Evolutionary conservation across 345 rosid species (phyloP).

Genomic region (Reutealis trisperma): DNA sequence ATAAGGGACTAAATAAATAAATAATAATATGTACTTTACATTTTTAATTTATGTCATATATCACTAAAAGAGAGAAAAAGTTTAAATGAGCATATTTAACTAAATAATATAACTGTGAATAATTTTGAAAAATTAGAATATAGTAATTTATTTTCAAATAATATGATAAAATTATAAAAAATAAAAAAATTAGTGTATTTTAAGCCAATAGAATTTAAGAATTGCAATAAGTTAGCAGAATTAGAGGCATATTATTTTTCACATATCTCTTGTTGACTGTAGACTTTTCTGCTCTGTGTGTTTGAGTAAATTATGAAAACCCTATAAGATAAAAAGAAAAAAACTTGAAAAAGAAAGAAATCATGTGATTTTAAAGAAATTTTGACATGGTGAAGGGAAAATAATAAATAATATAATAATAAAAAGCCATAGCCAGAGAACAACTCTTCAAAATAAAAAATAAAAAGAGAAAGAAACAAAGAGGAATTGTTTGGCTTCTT

Average conservation of each 20-base stretch:
- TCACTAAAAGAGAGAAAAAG: too few relatives aligned
- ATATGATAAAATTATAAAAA: too few relatives aligned
- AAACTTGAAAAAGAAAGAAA: background rate
- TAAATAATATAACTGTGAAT: too few relatives aligned
- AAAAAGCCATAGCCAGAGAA: background rate
- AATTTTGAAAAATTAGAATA: too few relatives aligned
- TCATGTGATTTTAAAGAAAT: constrained; percentile 1
- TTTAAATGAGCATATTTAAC: too few relatives aligned
- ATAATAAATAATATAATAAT: background rate
- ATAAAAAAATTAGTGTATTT: too few relatives aligned
- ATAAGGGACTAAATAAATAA: too few relatives aligned
- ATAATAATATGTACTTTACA: too few relatives aligned
- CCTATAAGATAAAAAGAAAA: background rate
- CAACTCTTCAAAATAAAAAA: background rate
- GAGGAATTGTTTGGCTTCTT: background rate
- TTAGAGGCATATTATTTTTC: constrained; percentile 37
- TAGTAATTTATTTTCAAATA: too few relatives aligned
- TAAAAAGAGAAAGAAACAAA: constrained; percentile 13
- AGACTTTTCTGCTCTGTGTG: constrained; percentile 37
- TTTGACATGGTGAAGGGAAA: background rate
- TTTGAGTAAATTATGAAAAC: constrained; percentile 17
- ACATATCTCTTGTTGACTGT: constrained; percentile 44
- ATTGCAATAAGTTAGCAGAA: background rate
- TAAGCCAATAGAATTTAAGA: too few relatives aligned
- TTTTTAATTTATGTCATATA: too few relatives aligned